A percentile compares a stretch with the other conserved stretches of the same genome.
Conservation (phyloP, 306 rosid genomes). For the Crataegus laevigata region DNA sequence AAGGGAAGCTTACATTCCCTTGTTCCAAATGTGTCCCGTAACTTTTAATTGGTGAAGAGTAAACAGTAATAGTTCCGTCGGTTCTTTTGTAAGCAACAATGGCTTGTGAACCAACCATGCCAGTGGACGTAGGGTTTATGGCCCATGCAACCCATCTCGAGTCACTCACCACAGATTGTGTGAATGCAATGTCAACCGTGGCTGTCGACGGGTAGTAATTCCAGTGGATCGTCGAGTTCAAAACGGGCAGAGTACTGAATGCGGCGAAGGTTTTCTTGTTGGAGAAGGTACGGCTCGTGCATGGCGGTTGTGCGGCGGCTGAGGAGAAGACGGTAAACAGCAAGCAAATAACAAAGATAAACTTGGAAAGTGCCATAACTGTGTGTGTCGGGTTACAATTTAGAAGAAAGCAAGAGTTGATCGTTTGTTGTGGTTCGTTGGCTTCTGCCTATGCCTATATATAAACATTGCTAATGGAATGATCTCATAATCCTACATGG, state of each 20-base stretch:
- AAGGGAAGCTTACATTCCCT: slow-evolving; percentile 14
- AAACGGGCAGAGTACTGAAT: slow-evolving; percentile 14
- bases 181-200: slow-evolving; percentile 24
- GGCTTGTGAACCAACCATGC: slow-evolving; percentile 42
- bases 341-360: not conserved
- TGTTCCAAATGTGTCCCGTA: slow-evolving; percentile 6
- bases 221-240: slow-evolving; percentile 27
- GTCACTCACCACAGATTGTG: not conserved
- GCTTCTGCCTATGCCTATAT: no score
- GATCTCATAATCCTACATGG: not conserved
- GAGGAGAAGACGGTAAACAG: not conserved
- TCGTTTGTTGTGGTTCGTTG: no score
- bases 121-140: slow-evolving; percentile 31
- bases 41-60: slow-evolving; percentile 15
- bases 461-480: no score
- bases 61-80: slow-evolving; percentile 9
- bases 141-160: slow-evolving; percentile 41
- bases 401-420: no score
- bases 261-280: not conserved
- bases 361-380: not conserved
- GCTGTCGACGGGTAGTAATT: slow-evolving; percentile 17
- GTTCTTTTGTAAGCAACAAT: not conserved
- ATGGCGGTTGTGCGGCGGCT: not conserved
- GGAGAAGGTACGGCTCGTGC: not conserved
- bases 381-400: no score